These are phyloP conservation scores for Russula sp. DNA, from an alignment of 768 basidiomycete species.

Conservation along the genomic window DNA sequence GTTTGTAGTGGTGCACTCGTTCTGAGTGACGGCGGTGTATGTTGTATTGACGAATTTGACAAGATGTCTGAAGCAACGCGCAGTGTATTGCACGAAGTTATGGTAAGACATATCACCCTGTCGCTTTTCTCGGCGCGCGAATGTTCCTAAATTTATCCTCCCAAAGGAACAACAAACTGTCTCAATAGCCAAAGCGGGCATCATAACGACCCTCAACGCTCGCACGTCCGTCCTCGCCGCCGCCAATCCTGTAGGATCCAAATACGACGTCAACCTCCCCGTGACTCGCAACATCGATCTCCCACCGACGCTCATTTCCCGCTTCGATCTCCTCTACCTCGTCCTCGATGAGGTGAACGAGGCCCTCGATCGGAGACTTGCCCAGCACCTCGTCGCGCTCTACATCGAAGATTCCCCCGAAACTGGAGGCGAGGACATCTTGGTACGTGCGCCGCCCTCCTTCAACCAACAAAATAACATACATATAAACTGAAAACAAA, in stretches of 20 bases:
- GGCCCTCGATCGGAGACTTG: conserved; percentile 71
- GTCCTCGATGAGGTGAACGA: conserved; percentile 95
- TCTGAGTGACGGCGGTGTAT: conserved; percentile 92
- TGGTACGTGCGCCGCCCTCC: conserved; percentile 44
- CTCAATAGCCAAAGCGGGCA: conserved; percentile 97
- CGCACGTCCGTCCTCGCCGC: conserved; percentile 97
- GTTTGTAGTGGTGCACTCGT: conserved; percentile 78
- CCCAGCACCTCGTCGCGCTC: conserved; percentile 86
- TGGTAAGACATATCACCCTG: conserved; percentile 45
- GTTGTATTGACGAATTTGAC: conserved; percentile 99
- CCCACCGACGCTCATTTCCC: conserved; percentile 94
- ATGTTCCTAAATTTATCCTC: neutral
- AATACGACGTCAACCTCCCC: conserved; percentile 86
- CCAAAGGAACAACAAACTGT: conserved; percentile 98
- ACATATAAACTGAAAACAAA: neutral
- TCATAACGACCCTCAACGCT: conserved; percentile 96
- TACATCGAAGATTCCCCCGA: conserved; percentile 90
- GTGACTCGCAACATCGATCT: conserved; percentile 96
- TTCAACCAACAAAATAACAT: neutral
- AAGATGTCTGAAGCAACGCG: conserved; percentile 98
- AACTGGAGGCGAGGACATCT: conserved; percentile 56
- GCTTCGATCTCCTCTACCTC: conserved; percentile 94
- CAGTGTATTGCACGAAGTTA: conserved; percentile 97
- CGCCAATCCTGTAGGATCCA: conserved; percentile 94
- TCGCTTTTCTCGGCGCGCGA: too few species aligned